Evolutionary conservation across 148 eudicot genomes (phyloP), one percentile per base, ranked within the genome.

Genomic region (Mesembryanthemum crystallinum): DNA sequence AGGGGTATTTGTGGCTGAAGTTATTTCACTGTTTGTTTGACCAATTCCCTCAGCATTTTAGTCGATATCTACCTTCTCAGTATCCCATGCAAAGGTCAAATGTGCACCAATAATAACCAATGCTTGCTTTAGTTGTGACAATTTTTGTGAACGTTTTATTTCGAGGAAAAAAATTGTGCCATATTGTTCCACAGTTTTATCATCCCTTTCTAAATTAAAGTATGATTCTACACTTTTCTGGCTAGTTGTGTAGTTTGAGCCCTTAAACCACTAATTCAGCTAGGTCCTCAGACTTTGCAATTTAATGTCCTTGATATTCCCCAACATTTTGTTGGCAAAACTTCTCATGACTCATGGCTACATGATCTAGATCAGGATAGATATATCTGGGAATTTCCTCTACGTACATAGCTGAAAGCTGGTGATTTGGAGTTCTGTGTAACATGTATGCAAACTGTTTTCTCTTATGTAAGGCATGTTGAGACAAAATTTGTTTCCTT

Each of bases 161-260:
- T 14, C 15, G 20, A n/a, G 15, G n/a, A 15, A 12, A 18, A 4
- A 52, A 52, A 52, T 21, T 57, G n/a, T 57, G 61, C 18, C 61
- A 5, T 57, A n/a, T 27, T 7, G n/a, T 6, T 57, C 61, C 8
- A 8, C 61, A 7, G n/a, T 18, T 21, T 57, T n/a, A 17, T 6
- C 0, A 10, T 1, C 27, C n/a, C 61, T 45, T 35, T 35, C 39
- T 45, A 45, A 11, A 45, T 9, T 20, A 20, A 11, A 45, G 49
- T 20, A 20, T 71, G 62, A 49, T 30, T 51, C 30, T 20, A 42
- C 1, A 30, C 28, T 49, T 2, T n/a, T 24, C 32, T 27, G 17
- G 29, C 71, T 35, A 24, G 15, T 68, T 39, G 35, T 73, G 66
- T 59, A 42, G 54, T 28, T 73, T 39, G 52, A 73, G 12, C 37